These are phyloP conservation scores for Diplotaxis tenuifolia DNA, from an alignment of 345 rosid genomes.

Conservation along the genomic window DNA sequence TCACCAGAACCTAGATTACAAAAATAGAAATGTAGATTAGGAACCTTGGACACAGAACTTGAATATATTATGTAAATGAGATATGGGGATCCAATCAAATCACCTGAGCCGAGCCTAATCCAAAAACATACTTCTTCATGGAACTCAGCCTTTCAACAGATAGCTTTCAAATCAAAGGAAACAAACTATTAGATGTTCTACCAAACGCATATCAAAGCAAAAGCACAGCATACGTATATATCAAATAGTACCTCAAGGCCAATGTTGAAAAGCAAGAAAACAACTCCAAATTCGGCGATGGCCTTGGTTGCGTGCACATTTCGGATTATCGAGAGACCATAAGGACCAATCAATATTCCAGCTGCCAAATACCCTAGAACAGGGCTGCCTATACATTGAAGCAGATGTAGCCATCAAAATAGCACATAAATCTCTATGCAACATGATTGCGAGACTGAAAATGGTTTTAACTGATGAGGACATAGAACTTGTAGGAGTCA, in stretches of 20 bases:
- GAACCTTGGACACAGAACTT: slow-evolving; percentile 5
- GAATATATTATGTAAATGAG: background rate
- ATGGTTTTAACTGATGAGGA: slow-evolving; percentile 13
- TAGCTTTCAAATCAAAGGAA: slow-evolving; percentile 56
- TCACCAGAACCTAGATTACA: slow-evolving; percentile 76
- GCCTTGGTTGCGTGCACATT: slow-evolving; percentile 98
- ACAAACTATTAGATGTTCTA: slow-evolving; percentile 27
- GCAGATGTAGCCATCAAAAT: slow-evolving; percentile 38
- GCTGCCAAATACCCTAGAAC: slow-evolving; percentile 99
- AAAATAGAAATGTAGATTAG: slow-evolving; percentile 25
- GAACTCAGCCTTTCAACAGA: slow-evolving; percentile 99
- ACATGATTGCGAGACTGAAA: slow-evolving; percentile 18
- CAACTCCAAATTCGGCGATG: slow-evolving; percentile 99
- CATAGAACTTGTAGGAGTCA: slow-evolving; percentile 1
- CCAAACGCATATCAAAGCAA: slow-evolving; percentile 26
- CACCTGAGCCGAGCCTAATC: slow-evolving; percentile 96
- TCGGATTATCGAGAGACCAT: slow-evolving; percentile 93
- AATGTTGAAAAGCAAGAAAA: slow-evolving; percentile 90
- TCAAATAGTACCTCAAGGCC: slow-evolving; percentile 82
- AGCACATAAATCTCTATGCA: slow-evolving; percentile 23
- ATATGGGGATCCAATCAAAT: slow-evolving; percentile 29
- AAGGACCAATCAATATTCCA: slow-evolving; percentile 97
- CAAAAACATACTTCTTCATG: slow-evolving; percentile 99
- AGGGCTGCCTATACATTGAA: slow-evolving; percentile 85
- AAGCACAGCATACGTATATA: slow-evolving; percentile 17